Conservation (phyloP, 352 stramenopile species). For the Phytopythium boreale region DNA sequence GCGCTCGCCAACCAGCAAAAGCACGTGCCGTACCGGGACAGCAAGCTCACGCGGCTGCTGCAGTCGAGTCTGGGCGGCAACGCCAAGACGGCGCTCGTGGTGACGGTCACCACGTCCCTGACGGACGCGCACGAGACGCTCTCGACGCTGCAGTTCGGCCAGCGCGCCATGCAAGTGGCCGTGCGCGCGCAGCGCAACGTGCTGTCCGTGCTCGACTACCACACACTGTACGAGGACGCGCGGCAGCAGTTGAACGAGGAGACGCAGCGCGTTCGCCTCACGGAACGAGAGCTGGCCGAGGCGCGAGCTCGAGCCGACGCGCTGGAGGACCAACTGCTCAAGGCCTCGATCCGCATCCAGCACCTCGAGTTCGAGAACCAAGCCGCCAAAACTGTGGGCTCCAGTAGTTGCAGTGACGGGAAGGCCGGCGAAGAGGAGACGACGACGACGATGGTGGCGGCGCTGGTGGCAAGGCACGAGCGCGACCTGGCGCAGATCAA, state of each 20-base stretch:
- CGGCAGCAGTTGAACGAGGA: slow-evolving; percentile 48
- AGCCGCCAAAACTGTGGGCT: slow-evolving; percentile 24
- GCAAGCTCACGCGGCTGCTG: slow-evolving; percentile 66
- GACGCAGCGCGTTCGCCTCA: slow-evolving; percentile 19
- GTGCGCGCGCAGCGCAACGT: slow-evolving; percentile 63
- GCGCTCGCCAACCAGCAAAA: slow-evolving; percentile 52
- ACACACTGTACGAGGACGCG: slow-evolving; percentile 55
- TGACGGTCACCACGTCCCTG: slow-evolving; percentile 47
- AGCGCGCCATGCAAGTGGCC: slow-evolving; percentile 64
- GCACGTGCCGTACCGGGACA: slow-evolving; percentile 72
- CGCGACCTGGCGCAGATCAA: slow-evolving; percentile 43
- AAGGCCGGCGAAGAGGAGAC: background rate
- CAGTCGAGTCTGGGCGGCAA: slow-evolving; percentile 73
- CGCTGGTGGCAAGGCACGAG: slow-evolving; percentile 39
- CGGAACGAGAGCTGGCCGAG: slow-evolving; percentile 10
- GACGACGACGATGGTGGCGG: slow-evolving; percentile 18
- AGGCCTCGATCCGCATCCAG: slow-evolving; percentile 53
- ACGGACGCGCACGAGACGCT: slow-evolving; percentile 57
- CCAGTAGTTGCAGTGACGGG: slow-evolving; percentile 4
- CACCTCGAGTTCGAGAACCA: slow-evolving; percentile 63
- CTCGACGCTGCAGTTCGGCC: slow-evolving; percentile 69
- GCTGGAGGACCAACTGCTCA: slow-evolving; percentile 47
- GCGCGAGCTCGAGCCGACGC: slow-evolving; percentile 13
- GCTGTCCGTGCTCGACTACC: slow-evolving; percentile 66
- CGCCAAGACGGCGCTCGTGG: slow-evolving; percentile 64